Base-by-base conservation (phyloP, 2,329 filamentous ascomycete genomes). In the Phyllosticta paracitricarpa region DNA sequence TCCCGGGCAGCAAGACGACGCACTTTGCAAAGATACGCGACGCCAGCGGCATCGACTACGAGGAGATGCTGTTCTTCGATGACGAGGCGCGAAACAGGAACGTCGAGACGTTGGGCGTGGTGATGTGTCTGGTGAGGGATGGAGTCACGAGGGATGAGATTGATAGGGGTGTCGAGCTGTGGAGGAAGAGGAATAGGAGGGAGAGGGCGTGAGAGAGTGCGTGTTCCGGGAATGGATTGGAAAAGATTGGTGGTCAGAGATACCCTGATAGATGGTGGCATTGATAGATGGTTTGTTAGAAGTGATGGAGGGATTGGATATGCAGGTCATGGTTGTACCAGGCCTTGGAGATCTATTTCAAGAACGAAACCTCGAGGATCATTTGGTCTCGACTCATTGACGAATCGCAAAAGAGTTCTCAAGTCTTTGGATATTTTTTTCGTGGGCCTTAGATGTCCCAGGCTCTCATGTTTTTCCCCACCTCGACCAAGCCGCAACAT, bases 41-140 rank as follows among this genome's bases (percentile, higher is more conserved):
- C 71, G 81, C 84, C 61, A 91, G 88, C 14, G 85, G 85, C 1
- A 73, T 97, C 2, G 76, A 78, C 5, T 96, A 84, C 69, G 82
- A 88, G 65, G 90, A 97, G 56, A 96, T 97, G 87, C 73, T 97
- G 35, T 97, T 97, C 74, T 97, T 97, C 66, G 93, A 97, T 68
- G 93, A 97, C 68, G 93, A 97, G 81, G 80, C 81, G 58, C 78
- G 93, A 63, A 97, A 97, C 70, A 80, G 84, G 62, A 91, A 97
- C 70, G 93, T 96, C 0, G 84, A 88, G 74, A 78, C 81, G 54
- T 69, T 97, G 57, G 92, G 92, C 0, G 88, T 96, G 2, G 89
- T 88, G 0, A 96, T 97, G 84, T 85, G 85, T 70, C 76, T 97
- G 57, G 87, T 97, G 0, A 78, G 83, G 61, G 87, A 96, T 71